Base-by-base conservation (phyloP, 495 filamentous ascomycete species). In the Daldinia childiae region DNA sequence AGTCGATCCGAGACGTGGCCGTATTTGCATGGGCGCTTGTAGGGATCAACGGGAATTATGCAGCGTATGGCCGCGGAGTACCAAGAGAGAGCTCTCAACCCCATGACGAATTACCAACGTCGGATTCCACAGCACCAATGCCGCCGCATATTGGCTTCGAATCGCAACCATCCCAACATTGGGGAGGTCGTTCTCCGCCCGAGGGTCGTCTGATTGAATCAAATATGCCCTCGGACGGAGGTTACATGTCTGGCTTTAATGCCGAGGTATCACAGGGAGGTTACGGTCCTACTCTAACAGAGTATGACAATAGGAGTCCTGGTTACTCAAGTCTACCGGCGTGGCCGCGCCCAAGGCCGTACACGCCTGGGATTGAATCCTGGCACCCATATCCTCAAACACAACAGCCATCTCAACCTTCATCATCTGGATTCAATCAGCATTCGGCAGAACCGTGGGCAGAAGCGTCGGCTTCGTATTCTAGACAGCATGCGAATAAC, bases 21-120 rank as follows among this genome's bases (percentile, higher is more conserved):
- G 90, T 93, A 30, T 94, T 95, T 74, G 91, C 92, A 14, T 95
- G 91, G 92, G 89, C 89, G 5, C 79, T 95, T 24, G 87, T 89
- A 2, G 92, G 92, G 15, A 96, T 95, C 79, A 96, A 96, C 76
- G 90, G 90, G 2, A 89, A 87, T 15, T 74, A 95, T 27, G 89
- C 90, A 9, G 82, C 87, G 30, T 92, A 88, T 66, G 82, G 86
- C 57, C 82, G 80, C 14, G 91, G 91, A n/a, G 83, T 82, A 24
- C 88, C 90, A 2, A 80, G 78, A 8, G 87, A 88, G 30, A 86
- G 89, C 64, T 81, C 87, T 21, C 83, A 86, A 56, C 90, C 90
- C 0, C 81, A 82, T 0, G 83, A 84, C 54, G 86, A 85, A 2
- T 77, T 89, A 34, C 87, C 88, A 14, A 75, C 86, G 15, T 89